Percentiles rank a stretch among this genome's conserved stretches.
Evolutionary conservation across 1,139 yeast genomes (phyloP).

Genomic region (Saccharomycopsis hybrid): DNA sequence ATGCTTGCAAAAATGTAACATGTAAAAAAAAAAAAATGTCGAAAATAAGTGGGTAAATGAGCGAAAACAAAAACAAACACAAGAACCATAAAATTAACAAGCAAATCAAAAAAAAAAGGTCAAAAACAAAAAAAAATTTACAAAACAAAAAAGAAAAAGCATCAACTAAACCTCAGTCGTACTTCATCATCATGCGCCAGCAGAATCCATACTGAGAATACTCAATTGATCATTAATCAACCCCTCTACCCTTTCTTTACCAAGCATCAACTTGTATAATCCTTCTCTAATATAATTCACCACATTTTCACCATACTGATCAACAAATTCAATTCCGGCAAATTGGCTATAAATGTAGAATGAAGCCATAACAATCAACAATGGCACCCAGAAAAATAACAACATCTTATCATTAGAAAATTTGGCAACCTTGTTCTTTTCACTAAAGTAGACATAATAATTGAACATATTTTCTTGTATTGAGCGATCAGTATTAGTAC

Average conservation of each 20-base stretch:
- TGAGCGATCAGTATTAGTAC: slow-evolving; percentile 36
- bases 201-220: not conserved
- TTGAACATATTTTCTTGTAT: slow-evolving; percentile 44
- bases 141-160: not conserved
- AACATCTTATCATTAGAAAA: slow-evolving; percentile 81
- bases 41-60: not conserved
- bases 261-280: slow-evolving; percentile 16
- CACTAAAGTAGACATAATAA: slow-evolving; percentile 32
- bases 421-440: slow-evolving; percentile 46
- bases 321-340: slow-evolving; percentile 12
- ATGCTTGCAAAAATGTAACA: not conserved
- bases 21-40: not conserved
- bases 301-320: slow-evolving; percentile 9
- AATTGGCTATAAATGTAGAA: slow-evolving; percentile 34
- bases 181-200: not conserved
- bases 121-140: slow-evolving; percentile 1
- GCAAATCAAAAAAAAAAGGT: not conserved
- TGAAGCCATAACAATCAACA: slow-evolving; percentile 47
- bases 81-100: not conserved
- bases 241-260: slow-evolving; percentile 18
- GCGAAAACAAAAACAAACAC: not conserved
- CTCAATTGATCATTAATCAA: slow-evolving; percentile 12
- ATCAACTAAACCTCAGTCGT: not conserved
- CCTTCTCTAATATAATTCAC: slow-evolving; percentile 16
- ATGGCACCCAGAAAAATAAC: slow-evolving; percentile 82